A percentile compares a stretch with the other conserved stretches of the same genome.
Evolutionary conservation across 2,329 filamentous ascomycete genomes (phyloP).

Genomic region (Acrocalymma vagum): DNA sequence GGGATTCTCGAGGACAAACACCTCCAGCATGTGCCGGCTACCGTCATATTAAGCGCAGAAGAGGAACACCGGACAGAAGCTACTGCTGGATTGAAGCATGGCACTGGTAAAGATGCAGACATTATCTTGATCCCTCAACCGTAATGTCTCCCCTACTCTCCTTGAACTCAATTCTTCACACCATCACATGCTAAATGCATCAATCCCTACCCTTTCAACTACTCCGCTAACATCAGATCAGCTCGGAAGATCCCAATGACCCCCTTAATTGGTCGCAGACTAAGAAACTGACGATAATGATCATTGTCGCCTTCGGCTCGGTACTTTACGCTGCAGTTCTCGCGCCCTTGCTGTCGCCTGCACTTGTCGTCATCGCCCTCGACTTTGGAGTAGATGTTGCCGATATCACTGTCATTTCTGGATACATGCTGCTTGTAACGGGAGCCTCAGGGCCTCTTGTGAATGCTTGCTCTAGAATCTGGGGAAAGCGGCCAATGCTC

Average conservation of each 20-base stretch:
- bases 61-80: conserved; percentile 19
- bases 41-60: conserved; percentile 40
- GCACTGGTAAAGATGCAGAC: conserved; percentile 40
- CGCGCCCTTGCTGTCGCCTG: conserved; percentile 45
- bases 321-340: conserved; percentile 43
- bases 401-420: conserved; percentile 47
- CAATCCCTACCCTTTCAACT: conserved; percentile 14
- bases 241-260: conserved; percentile 44
- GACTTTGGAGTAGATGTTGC: conserved; percentile 34
- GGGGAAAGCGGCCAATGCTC: conserved; percentile 41
- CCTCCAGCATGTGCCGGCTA: conserved; percentile 43
- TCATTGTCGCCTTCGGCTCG: conserved; percentile 42
- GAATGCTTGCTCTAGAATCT: conserved; percentile 40
- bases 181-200: too few species aligned
- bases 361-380: conserved; percentile 41
- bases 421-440: conserved; percentile 48
- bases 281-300: conserved; percentile 43
- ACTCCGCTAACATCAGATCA: too few species aligned
- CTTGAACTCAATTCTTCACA: conserved; percentile 7
- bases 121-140: conserved; percentile 45
- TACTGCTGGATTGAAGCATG: conserved; percentile 38
- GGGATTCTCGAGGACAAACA: conserved; percentile 43
- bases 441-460: conserved; percentile 44
- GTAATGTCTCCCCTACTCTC: conserved; percentile 16
- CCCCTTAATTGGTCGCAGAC: conserved; percentile 43